These are phyloP conservation scores for Elsinoe arachidis DNA, from an alignment of 2,329 filamentous ascomycete species.

Conservation along the genomic window DNA sequence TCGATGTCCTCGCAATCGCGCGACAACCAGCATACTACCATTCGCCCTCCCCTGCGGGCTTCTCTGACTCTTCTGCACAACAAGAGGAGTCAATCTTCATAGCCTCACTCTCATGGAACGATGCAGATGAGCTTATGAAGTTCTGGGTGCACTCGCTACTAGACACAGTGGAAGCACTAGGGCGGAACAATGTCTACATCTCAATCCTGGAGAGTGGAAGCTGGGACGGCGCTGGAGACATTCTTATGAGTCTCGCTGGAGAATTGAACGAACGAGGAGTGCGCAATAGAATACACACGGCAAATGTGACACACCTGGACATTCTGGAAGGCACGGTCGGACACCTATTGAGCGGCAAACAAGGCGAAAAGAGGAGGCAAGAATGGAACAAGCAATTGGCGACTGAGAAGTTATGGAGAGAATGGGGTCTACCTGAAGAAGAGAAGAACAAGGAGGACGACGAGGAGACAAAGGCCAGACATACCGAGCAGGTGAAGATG, in stretches of 20 bases:
- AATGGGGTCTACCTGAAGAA: background rate
- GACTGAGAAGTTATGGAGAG: background rate
- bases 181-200: constrained; percentile 57
- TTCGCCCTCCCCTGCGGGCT: background rate
- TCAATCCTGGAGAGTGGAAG: constrained; percentile 61
- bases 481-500: constrained; percentile 13
- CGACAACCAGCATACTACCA: background rate
- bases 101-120: constrained; percentile 61
- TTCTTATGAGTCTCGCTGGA: constrained; percentile 48
- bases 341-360: background rate
- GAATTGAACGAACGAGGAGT: constrained; percentile 47
- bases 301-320: constrained; percentile 48
- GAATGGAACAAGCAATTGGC: background rate
- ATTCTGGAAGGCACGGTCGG: constrained; percentile 23
- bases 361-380: background rate
- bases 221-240: constrained; percentile 58
- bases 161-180: constrained; percentile 48
- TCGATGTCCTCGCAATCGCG: background rate
- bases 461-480: constrained; percentile 36
- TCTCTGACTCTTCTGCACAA: background rate
- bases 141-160: constrained; percentile 57
- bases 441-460: background rate
- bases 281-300: constrained; percentile 47
- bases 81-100: constrained; percentile 49
- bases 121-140: constrained; percentile 49